These are phyloP conservation scores for Diplodia scrobiculata DNA, from an alignment of 2,329 filamentous ascomycete genomes.

Conservation along the genomic window DNA sequence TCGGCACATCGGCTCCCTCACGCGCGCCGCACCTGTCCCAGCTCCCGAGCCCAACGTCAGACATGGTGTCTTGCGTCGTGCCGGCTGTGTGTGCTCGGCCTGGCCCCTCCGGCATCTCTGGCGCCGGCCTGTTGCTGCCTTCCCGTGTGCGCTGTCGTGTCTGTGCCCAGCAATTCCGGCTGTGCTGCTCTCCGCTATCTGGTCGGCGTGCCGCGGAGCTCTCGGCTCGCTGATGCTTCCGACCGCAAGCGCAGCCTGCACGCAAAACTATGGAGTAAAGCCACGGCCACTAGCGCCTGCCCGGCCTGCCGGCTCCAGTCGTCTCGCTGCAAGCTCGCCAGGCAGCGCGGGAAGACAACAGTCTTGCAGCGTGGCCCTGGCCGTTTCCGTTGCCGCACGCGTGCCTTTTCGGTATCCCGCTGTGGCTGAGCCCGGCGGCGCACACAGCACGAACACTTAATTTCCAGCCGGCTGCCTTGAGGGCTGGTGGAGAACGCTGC, in stretches of 20 bases:
- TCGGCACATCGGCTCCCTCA: constrained; percentile 11
- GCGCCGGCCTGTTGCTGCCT: constrained; percentile 10
- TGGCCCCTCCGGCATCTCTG: background rate
- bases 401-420: constrained; percentile 17
- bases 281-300: background rate
- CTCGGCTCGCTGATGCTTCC: background rate
- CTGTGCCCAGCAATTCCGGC: constrained; percentile 2
- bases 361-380: constrained; percentile 26
- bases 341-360: constrained; percentile 12
- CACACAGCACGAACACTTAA: background rate
- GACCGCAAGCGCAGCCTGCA: background rate
- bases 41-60: background rate
- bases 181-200: background rate
- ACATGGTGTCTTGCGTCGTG: background rate
- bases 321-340: background rate
- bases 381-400: background rate
- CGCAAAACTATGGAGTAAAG: background rate
- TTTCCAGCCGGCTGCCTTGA: no score
- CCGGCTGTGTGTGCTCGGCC: background rate
- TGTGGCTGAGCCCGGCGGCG: background rate
- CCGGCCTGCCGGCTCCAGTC: background rate
- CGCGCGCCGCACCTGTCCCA: background rate
- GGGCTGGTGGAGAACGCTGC: background rate
- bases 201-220: background rate
- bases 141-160: background rate